Evolutionary conservation across 2,329 filamentous ascomycete species (phyloP).

Genomic region (Magnaporthiopsis incrustans): DNA sequence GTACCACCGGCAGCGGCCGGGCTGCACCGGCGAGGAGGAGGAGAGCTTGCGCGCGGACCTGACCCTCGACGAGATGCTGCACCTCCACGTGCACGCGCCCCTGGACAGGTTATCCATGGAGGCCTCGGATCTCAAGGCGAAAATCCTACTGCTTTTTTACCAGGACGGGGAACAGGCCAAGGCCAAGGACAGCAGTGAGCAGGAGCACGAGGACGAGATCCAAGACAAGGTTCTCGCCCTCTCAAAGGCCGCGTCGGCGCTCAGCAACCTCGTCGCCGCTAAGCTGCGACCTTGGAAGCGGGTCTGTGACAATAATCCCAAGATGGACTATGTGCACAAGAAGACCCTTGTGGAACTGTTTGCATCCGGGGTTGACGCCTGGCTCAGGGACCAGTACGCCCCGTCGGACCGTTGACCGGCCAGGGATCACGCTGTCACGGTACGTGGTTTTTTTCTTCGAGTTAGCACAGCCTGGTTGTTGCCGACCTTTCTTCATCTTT

Average conservation of each 20-base stretch:
- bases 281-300: not conserved
- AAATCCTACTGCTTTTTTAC: not conserved
- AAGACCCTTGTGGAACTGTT: not conserved
- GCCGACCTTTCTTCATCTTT: no score
- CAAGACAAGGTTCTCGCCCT: not conserved
- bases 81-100: not conserved
- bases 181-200: not conserved
- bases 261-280: not conserved
- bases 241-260: not conserved
- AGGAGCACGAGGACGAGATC: not conserved
- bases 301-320: not conserved
- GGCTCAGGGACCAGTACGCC: not conserved
- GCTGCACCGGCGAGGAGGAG: not conserved
- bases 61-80: not conserved
- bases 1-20: not conserved
- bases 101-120: not conserved
- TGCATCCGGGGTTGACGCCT: not conserved
- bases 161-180: not conserved
- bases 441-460: no score
- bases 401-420: no score
- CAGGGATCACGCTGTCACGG: no score
- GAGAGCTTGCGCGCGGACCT: not conserved
- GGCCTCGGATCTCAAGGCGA: not conserved
- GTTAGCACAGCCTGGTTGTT: no score
- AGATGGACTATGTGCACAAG: not conserved